Evolutionary conservation across 2,329 filamentous ascomycete genomes (phyloP), one percentile per base, ranked within the genome.

Genomic region (Ophioceras dolichostomum): DNA sequence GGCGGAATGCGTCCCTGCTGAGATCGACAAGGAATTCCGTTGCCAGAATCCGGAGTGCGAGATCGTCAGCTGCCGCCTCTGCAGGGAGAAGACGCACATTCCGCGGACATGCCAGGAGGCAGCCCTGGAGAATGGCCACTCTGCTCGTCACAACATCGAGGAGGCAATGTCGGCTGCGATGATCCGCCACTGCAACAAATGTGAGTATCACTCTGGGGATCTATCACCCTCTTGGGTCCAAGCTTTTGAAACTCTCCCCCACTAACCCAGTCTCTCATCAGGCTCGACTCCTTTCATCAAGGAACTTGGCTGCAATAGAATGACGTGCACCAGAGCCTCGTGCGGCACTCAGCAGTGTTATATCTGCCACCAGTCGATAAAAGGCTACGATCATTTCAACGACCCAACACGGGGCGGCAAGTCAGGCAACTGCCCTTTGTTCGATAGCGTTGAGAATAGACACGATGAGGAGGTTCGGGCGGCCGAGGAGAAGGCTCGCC

Each of bases 211-310:
- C n/a, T n/a, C n/a, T n/a, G n/a, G n/a, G n/a, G n/a, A n/a, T n/a
- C n/a, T n/a, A n/a, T n/a, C n/a, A n/a, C n/a, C n/a, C n/a, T n/a
- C n/a, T n/a, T n/a, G n/a, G n/a, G n/a, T n/a, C n/a, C n/a, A n/a
- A n/a, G n/a, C n/a, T n/a, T n/a, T n/a, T n/a, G n/a, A n/a, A n/a
- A n/a, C n/a, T n/a, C n/a, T n/a, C n/a, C n/a, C n/a, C n/a, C n/a
- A n/a, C n/a, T n/a, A n/a, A n/a, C n/a, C n/a, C n/a, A n/a, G n/a
- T n/a, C n/a, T n/a, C n/a, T n/a, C n/a, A n/a, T n/a, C n/a, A n/a
- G n/a, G n/a, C n/a, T n/a, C n/a, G n/a, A 72, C 75, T n/a, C 75
- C 78, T 0, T 91, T 89, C 48, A 70, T 93, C 53, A 94, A 93
- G 52, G 71, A 79, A 26, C 54, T 62, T 22, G 86, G 86, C 3